These are phyloP conservation scores for Saprolegnia parasitica DNA, from an alignment of 352 stramenopile genomes.

Conservation along the genomic window DNA sequence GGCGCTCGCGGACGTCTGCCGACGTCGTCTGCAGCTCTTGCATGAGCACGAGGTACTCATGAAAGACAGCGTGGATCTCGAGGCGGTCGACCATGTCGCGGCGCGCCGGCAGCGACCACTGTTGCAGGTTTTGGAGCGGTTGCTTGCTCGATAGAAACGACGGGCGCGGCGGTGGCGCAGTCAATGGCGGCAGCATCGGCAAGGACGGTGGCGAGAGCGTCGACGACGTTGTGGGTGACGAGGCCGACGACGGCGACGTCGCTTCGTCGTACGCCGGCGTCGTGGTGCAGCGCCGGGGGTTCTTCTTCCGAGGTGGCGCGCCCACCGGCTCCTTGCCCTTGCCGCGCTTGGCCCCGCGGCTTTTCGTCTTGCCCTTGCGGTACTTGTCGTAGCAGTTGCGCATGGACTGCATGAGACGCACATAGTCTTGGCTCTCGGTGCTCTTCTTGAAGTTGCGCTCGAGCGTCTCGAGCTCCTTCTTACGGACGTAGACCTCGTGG, in stretches of 20 bases:
- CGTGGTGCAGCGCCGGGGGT: neutral
- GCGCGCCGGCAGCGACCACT: neutral
- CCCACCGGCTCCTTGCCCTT: neutral
- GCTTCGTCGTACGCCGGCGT: neutral
- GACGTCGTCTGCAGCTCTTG: neutral
- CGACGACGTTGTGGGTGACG: slow-evolving; percentile 7
- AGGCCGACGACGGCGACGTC: neutral
- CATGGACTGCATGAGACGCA: slow-evolving; percentile 17
- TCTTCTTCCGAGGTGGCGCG: neutral
- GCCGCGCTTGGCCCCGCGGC: neutral
- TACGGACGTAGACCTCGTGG: slow-evolving; percentile 11
- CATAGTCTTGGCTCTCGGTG: slow-evolving; percentile 13
- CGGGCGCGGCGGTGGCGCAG: no score
- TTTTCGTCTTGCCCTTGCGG: slow-evolving; percentile 9
- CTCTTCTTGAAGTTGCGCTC: slow-evolving; percentile 20
- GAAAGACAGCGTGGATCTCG: neutral
- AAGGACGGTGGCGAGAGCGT: neutral
- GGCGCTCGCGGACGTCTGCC: neutral
- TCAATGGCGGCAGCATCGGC: neutral
- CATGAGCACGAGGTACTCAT: slow-evolving; percentile 8
- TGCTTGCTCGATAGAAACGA: neutral
- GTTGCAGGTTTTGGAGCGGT: neutral
- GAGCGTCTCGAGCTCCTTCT: slow-evolving; percentile 24
- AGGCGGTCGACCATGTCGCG: neutral
- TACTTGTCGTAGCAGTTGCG: slow-evolving; percentile 14